Conservation (phyloP, 192 early-diverging fungal species). For the Coemansia sp. region DNA sequence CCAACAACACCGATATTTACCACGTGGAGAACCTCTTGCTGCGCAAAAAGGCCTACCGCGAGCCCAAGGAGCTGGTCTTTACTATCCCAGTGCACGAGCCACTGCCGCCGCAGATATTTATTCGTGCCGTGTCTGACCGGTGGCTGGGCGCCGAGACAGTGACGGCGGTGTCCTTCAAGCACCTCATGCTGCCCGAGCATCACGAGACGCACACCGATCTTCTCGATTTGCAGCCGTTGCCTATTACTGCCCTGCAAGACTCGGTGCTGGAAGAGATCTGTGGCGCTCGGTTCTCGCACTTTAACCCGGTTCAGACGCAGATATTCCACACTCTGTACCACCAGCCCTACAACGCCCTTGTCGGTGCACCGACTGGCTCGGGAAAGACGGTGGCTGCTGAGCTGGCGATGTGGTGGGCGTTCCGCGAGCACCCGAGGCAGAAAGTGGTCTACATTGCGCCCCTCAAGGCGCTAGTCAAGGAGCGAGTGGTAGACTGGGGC, state of each 20-base stretch:
- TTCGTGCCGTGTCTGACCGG: slow-evolving; percentile 90
- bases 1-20: slow-evolving; percentile 82
- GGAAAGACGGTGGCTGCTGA: slow-evolving; percentile 98
- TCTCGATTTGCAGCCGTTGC: slow-evolving; percentile 89
- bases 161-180: slow-evolving; percentile 84
- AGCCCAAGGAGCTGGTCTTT: slow-evolving; percentile 72
- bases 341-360: slow-evolving; percentile 76
- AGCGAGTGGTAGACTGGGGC: slow-evolving; percentile 90
- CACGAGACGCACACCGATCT: slow-evolving; percentile 88
- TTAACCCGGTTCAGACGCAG: slow-evolving; percentile 99
- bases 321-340: slow-evolving; percentile 97
- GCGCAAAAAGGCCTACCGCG: slow-evolving; percentile 63
- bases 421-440: slow-evolving; percentile 69
- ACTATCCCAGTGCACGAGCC: slow-evolving; percentile 92
- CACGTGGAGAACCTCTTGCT: slow-evolving; percentile 91
- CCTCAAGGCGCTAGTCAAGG: slow-evolving; percentile 94
- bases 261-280: slow-evolving; percentile 85
- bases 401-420: slow-evolving; percentile 91
- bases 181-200: slow-evolving; percentile 84
- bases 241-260: slow-evolving; percentile 79
- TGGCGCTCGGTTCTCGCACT: slow-evolving; percentile 80
- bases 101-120: slow-evolving; percentile 85
- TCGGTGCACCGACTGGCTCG: slow-evolving; percentile 97
- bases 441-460: slow-evolving; percentile 99
- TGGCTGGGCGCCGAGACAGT: slow-evolving; percentile 93